Conservation (phyloP, 169 alveolate genomes). For the Fabrea salina region DNA sequence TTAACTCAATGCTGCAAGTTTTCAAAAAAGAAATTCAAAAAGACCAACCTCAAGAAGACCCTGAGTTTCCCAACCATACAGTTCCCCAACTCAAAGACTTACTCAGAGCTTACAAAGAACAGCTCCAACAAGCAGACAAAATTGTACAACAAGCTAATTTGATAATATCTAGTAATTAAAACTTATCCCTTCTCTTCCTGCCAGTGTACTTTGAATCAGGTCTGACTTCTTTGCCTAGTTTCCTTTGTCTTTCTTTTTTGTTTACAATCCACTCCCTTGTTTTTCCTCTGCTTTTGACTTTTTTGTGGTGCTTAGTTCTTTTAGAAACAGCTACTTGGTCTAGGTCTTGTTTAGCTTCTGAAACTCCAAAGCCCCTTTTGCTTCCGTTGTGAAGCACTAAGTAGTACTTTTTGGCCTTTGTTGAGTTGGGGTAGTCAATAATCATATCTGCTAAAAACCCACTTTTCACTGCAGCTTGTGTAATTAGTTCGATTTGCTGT, state of each 20-base stretch:
- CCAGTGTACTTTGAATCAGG: slow-evolving; percentile 95
- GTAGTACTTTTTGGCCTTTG: slow-evolving; percentile 95
- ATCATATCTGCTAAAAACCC: slow-evolving; percentile 96
- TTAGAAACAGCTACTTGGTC: slow-evolving; percentile 26
- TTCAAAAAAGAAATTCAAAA: no score
- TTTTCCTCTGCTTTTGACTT: slow-evolving; percentile 51
- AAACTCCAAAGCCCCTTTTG: slow-evolving; percentile 39
- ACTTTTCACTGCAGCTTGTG: slow-evolving; percentile 90
- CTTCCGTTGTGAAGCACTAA: slow-evolving; percentile 55
- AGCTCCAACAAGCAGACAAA: no score
- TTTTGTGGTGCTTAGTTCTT: slow-evolving; percentile 26
- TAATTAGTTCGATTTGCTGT: slow-evolving; percentile 91
- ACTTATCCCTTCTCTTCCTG: slow-evolving; percentile 85
- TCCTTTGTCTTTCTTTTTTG: slow-evolving; percentile 92
- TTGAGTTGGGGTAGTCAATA: slow-evolving; percentile 95
- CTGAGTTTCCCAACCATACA: no score
- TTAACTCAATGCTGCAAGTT: no score
- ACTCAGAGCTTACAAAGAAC: no score
- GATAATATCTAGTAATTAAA: no score
- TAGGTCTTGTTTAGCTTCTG: slow-evolving; percentile 27
- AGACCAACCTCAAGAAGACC: no score
- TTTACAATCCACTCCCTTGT: slow-evolving; percentile 87
- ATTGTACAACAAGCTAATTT: no score
- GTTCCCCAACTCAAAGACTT: no score
- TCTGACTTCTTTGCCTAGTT: slow-evolving; percentile 88